Base-by-base conservation (phyloP, 306 rosid genomes). In the Prunus padus region DNA sequence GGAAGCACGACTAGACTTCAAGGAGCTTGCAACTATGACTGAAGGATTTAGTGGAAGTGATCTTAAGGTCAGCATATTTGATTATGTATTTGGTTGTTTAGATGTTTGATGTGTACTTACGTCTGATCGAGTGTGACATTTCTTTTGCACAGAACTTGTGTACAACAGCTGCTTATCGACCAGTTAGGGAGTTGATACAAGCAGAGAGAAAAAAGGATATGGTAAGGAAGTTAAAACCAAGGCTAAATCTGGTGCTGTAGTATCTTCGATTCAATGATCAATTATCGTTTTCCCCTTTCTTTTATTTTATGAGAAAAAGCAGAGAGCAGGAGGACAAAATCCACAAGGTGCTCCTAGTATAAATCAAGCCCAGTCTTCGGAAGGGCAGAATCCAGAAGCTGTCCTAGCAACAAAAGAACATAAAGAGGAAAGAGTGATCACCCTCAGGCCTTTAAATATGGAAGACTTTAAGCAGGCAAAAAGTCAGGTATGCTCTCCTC, bases 41-140 rank as follows among this genome's bases (percentile, higher is more conserved):
- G 99, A 92, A 83, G 99, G 98, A 75, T 95, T 84, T 67, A 88
- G 90, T 61, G 99, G 99, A 83, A 95, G 99, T 77, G 99, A 95
- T 87, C 86, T 95, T 2, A 92, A 89, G 99, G 99, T 92, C 76
- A 55, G 72, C 14, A 59, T 37, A 16, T 15, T 33, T 51, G 25
- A 10, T 67, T 75, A 25, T n/a, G 6, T 61, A 4, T 9, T 20
- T 28, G 5, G 18, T 59, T 46, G 11, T 30, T 45, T 51, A 19
- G 28, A 76, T 28, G 40, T 77, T 51, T 49, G 19, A 28, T 70
- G 80, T 55, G 50, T 37, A 61, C 20, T 67, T 26, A 18, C 46
- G 54, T 69, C 26, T 71, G 76, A 75, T 52, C 30, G 42, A 78
- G 67, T 23, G 60, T n/a, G 18, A 72, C 12, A 13, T 70, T 33